These are phyloP conservation scores for Asterochloris erici DNA, from an alignment of 139 green algal species.

Conservation along the genomic window DNA sequence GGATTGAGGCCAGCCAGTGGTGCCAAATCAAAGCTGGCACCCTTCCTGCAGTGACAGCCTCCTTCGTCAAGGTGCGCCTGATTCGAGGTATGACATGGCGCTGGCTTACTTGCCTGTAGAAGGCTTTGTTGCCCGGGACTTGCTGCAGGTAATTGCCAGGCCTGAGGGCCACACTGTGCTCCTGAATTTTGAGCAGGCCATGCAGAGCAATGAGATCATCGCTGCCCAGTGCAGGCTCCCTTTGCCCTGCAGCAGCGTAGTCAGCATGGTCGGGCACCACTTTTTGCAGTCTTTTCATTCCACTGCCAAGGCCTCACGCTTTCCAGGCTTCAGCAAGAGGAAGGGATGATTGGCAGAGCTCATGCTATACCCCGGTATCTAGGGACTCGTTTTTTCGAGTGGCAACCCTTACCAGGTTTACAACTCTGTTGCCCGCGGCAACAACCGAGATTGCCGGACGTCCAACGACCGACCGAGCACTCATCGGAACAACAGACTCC, in stretches of 20 bases:
- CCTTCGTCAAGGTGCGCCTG: neutral
- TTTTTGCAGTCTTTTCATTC: too few relatives aligned
- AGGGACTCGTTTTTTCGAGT: too few relatives aligned
- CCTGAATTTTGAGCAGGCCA: slow-evolving; percentile 5
- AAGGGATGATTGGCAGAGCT: too few relatives aligned
- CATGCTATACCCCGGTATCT: too few relatives aligned
- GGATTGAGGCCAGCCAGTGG: slow-evolving; percentile 6
- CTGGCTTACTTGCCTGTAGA: neutral
- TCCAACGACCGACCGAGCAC: too few relatives aligned
- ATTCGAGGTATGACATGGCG: neutral
- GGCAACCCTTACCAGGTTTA: too few relatives aligned
- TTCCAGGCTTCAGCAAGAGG: too few relatives aligned
- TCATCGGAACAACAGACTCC: too few relatives aligned
- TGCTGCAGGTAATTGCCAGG: slow-evolving; percentile 9
- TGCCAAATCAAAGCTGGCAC: slow-evolving; percentile 4
- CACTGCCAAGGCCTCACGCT: too few relatives aligned
- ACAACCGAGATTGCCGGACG: too few relatives aligned
- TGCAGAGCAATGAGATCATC: slow-evolving; percentile 14
- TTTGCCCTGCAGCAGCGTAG: neutral
- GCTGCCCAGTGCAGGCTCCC: neutral
- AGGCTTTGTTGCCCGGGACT: neutral
- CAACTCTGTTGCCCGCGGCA: too few relatives aligned
- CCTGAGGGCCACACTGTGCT: neutral
- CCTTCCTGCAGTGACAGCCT: neutral
- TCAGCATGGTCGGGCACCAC: too few relatives aligned